Evolutionary conservation across 2,329 filamentous ascomycete genomes (phyloP), one percentile per base, ranked within the genome.

Genomic region (Colletotrichum paranaense): DNA sequence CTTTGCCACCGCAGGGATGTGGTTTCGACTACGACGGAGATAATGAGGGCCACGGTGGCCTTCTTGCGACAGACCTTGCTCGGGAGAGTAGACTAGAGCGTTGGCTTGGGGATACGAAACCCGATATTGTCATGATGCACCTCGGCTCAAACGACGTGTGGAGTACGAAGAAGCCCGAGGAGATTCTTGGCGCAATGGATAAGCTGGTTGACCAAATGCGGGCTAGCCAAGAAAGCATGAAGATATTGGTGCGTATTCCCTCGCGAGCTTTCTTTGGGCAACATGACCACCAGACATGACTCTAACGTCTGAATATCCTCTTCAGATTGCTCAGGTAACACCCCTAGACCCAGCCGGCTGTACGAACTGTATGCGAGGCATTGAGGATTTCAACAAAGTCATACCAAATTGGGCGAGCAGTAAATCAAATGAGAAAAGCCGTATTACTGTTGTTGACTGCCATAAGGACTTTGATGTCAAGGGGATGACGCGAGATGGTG

Each of bases 71-170:
- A 14, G 80, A 81, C 38, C 84, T 83, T 60, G 83, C 81, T n/a
- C 76, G 78, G 24, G 78, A 84, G 38, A 81, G 82, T 35, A 79
- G 81, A 62, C 80, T 86, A 4, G 78, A 78, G 0, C 77, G 75
- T 22, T 86, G 84, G 84, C 78, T 87, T 11, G 74, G 79, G 3
- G 72, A 77, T 28, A 79, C 82, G 11, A 79, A 80, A 2, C 83
- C 84, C 0, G 83, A 86, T 72, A 78, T 86, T n/a, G 81, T 86
- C 57, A 78, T 86, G 78, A 85, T 86, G 84, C 83, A 86, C 73
- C 78, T 87, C 2, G 84, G 83, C 5, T 84, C 83, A 14, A 85
- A 85, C 78, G 85, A 86, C 72, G 79, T 84, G 2, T 82, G 82
- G 77, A 78, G 79, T 28, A 80, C 79, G 64, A 78, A 81, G 62